Base-by-base conservation (phyloP, 306 rosid species). In the Arachis hypogaea region DNA sequence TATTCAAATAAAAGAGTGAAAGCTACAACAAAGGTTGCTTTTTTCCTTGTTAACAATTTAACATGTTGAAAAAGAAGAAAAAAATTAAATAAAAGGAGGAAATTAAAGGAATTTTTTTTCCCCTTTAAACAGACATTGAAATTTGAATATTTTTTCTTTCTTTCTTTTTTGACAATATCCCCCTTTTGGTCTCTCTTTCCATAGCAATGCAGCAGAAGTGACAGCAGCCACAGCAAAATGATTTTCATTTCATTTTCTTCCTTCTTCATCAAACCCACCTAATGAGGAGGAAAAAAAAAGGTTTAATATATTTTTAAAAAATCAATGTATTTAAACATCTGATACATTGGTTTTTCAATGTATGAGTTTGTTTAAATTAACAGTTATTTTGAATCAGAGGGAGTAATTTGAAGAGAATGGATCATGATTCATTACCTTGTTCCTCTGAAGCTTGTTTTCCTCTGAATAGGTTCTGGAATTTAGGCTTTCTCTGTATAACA, bases 401-500 rank as follows among this genome's bases (percentile, higher is more conserved):
- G 28, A 22, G 28, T 22, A 22, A 22, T 22, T 22, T 33, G 38
- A 33, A 33, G 38, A 33, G 38, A 33, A 33, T 2, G 38, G 38
- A 33, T 33, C 38, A 33, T 33, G 4, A 33, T 33, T 33, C 38
- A 33, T 33, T 33, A 33, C 93, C 96, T 86, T 83, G 75, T 82
- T 85, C 84, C 67, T 83, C 78, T 63, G 90, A 63, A 68, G 86
- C 76, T 52, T 85, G 85, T 65, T 80, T 82, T 76, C 81, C 83
- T 45, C 85, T 71, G 36, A 80, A 81, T 44, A 81, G 87, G 77
- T 91, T 85, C 83, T 71, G 75, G 68, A 80, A 52, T 68, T 78
- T 73, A 65, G 83, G 82, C 71, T 88, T 85, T 51, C 81, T 88
- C 98, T 89, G 82, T 59, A 80, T 54, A 64, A 75, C 40, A 64